Evolutionary conservation across 2,329 filamentous ascomycete species (phyloP).

Genomic region (Trichoderma sp.): DNA sequence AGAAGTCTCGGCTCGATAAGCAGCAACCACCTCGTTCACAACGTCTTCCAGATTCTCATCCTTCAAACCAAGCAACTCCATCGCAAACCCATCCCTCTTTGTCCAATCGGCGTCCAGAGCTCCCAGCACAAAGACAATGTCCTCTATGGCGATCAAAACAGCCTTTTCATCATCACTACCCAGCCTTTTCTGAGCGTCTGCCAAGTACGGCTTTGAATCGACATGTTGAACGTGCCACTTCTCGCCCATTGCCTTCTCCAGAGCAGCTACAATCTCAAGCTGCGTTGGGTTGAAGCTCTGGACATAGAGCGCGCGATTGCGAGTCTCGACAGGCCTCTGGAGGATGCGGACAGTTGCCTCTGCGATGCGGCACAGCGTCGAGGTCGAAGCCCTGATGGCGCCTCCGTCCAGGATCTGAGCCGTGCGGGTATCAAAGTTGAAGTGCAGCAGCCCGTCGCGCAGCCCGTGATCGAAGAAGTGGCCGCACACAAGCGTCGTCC

Average conservation of each 20-base stretch:
- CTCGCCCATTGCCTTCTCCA: slow-evolving; percentile 50
- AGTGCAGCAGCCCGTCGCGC: slow-evolving; percentile 36
- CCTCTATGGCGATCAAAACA: slow-evolving; percentile 35
- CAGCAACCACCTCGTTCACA: slow-evolving; percentile 36
- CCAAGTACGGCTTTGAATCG: slow-evolving; percentile 41
- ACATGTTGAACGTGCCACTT: slow-evolving; percentile 37
- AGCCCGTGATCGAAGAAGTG: slow-evolving; percentile 50
- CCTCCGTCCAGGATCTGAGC: slow-evolving; percentile 53
- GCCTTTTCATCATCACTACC: slow-evolving; percentile 39
- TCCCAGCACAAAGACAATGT: slow-evolving; percentile 50
- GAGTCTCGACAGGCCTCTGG: slow-evolving; percentile 48
- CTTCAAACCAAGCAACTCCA: slow-evolving; percentile 46
- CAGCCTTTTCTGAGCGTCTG: slow-evolving; percentile 37
- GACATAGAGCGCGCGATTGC: slow-evolving; percentile 50
- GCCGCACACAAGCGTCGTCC: slow-evolving; percentile 47
- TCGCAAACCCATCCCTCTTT: slow-evolving; percentile 43
- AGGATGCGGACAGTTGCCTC: slow-evolving; percentile 51
- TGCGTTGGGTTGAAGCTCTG: slow-evolving; percentile 49
- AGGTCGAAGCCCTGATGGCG: slow-evolving; percentile 45
- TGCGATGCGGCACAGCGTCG: slow-evolving; percentile 49
- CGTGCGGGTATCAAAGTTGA: slow-evolving; percentile 44
- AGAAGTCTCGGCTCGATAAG: slow-evolving; percentile 16
- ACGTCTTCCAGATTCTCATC: slow-evolving; percentile 47
- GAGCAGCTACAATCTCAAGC: slow-evolving; percentile 43
- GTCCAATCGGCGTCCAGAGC: slow-evolving; percentile 50